phyloP scores from a whole-genome alignment of 345 rosid genomes.

The Litchi chinensis region DNA sequence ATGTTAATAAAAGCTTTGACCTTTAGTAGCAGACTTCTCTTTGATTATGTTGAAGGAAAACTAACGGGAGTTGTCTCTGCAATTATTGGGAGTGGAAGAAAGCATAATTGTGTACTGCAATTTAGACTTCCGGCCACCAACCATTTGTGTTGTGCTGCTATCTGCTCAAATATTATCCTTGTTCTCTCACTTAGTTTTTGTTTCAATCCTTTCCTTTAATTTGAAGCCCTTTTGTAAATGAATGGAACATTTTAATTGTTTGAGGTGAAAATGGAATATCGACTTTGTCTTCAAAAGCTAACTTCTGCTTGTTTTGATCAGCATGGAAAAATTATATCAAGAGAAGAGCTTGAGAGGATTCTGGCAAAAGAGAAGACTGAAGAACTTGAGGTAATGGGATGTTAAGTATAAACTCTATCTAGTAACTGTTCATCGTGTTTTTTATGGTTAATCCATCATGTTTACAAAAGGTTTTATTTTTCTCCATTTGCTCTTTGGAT shows the following conservation, averaged over 20 bases:
- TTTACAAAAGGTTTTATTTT: not conserved
- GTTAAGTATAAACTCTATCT: not conserved
- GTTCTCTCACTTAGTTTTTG: not conserved
- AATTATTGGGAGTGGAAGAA: not conserved
- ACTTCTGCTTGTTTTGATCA: slow-evolving; percentile 41
- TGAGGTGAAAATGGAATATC: not conserved
- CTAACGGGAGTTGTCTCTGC: not conserved
- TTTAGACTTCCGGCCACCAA: not conserved
- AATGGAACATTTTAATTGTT: slow-evolving; percentile 8
- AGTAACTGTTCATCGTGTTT: slow-evolving; percentile 5
- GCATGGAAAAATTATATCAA: slow-evolving; percentile 77
- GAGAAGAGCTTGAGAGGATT: slow-evolving; percentile 68
- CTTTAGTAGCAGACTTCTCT: not conserved
- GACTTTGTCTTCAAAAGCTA: slow-evolving; percentile 18
- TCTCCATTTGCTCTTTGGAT: not conserved
- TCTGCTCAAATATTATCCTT: not conserved
- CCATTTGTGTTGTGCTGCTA: not conserved
- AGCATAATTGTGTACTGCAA: not conserved
- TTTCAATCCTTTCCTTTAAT: not conserved
- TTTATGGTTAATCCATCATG: not conserved
- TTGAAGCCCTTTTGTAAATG: not conserved
- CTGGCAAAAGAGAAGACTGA: slow-evolving; percentile 69
- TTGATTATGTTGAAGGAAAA: not conserved
- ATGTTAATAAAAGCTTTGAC: not conserved
- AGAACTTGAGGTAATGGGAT: slow-evolving; percentile 61